phyloP scores from a whole-genome alignment of 2,329 filamentous ascomycete genomes.

The Monosporascus sp. region DNA sequence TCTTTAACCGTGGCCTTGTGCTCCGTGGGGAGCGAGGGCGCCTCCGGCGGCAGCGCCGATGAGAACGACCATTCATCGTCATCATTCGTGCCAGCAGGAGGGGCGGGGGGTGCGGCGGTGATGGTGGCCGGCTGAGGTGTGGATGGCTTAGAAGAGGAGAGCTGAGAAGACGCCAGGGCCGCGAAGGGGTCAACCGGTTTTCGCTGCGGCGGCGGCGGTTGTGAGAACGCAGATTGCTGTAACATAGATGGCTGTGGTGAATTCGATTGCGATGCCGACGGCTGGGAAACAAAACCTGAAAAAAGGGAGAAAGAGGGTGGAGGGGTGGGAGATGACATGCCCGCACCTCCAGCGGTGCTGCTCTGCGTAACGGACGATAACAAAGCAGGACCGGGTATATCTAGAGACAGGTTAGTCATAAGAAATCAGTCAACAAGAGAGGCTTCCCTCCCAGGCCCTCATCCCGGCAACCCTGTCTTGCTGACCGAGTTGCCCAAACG shows the following conservation, averaged over 20 bases:
- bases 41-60: constrained; percentile 68
- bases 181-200: constrained; percentile 47
- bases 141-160: constrained; percentile 32
- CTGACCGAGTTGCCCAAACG: too few relatives aligned
- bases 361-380: constrained; percentile 59
- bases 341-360: constrained; percentile 48
- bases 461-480: too few relatives aligned
- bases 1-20: constrained; percentile 65
- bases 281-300: constrained; percentile 48
- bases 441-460: too few relatives aligned
- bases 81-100: constrained; percentile 38
- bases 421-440: neutral
- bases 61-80: constrained; percentile 96
- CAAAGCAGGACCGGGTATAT: constrained; percentile 58
- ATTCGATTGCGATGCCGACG: constrained; percentile 37
- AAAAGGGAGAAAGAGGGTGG: constrained; percentile 49
- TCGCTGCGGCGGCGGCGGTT: constrained; percentile 32
- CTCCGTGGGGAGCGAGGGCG: constrained; percentile 48
- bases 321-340: constrained; percentile 27
- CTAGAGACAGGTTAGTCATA: constrained; percentile 33
- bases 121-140: constrained; percentile 25
- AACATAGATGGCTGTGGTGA: constrained; percentile 30
- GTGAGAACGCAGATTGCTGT: constrained; percentile 41
- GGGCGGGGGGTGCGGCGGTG: constrained; percentile 9
- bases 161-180: constrained; percentile 37